A percentile compares a stretch with the other conserved stretches of the same genome.
Conservation (phyloP, 2,329 filamentous ascomycete species). For the Penicillium sp. region DNA sequence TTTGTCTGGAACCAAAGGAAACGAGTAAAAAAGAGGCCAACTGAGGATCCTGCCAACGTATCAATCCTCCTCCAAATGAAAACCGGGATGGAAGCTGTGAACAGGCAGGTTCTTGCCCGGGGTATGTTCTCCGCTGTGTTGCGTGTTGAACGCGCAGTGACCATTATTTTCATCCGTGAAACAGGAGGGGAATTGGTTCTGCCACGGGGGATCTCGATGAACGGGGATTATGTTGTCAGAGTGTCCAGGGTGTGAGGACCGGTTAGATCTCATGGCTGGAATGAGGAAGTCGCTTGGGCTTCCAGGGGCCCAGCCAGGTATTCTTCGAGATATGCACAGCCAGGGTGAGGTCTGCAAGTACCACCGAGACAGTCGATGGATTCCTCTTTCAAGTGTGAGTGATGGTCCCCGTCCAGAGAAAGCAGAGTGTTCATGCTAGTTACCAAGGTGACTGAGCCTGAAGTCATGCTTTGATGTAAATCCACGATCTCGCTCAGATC, state of each 20-base stretch:
- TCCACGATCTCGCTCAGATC: background rate
- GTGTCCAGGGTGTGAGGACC: background rate
- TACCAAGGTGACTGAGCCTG: background rate
- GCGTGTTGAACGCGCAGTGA: conserved; percentile 24
- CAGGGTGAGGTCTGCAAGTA: background rate
- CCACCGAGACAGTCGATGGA: background rate
- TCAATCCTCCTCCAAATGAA: background rate
- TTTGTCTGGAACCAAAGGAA: conserved; percentile 13
- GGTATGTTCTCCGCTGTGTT: conserved; percentile 7
- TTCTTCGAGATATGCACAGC: background rate
- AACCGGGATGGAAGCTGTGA: background rate
- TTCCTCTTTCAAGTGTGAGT: background rate
- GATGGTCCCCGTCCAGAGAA: background rate
- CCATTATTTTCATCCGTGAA: background rate
- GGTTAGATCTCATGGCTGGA: background rate
- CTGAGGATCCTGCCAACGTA: background rate
- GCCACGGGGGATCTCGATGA: conserved; percentile 3
- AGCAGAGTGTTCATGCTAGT: background rate
- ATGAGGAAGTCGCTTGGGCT: background rate
- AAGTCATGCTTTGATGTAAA: background rate
- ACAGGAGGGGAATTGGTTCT: background rate
- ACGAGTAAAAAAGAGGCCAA: conserved; percentile 7
- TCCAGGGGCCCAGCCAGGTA: background rate
- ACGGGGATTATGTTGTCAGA: background rate
- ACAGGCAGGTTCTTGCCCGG: background rate